Conservation (phyloP, 73 alveolate genomes). For the Breviolum minutum region DNA sequence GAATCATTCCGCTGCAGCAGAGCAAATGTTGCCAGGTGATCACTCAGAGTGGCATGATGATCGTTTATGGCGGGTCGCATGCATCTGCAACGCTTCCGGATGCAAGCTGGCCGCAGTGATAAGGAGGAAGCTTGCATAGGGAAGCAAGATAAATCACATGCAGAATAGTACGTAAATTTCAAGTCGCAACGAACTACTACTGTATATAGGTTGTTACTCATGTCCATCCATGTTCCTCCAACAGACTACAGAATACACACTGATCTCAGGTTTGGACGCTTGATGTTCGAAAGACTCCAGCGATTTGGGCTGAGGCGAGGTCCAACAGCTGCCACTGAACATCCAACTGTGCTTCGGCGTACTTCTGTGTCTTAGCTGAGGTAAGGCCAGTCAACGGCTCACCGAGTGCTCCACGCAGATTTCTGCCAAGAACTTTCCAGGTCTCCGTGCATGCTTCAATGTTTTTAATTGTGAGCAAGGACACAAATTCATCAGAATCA, state of each 20-base stretch:
- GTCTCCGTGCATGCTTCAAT: neutral
- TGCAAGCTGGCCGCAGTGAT: neutral
- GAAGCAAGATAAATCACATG: no score
- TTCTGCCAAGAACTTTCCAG: neutral
- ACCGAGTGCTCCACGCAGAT: constrained; percentile 20
- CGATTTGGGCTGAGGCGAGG: constrained; percentile 57
- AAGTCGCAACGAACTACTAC: no score
- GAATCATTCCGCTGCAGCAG: no score
- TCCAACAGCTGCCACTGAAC: no score
- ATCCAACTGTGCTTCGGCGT: no score
- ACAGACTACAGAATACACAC: no score
- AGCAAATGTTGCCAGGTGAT: neutral
- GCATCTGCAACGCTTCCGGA: constrained; percentile 32
- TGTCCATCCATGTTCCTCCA: no score
- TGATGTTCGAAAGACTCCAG: constrained; percentile 3
- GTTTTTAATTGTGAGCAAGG: no score
- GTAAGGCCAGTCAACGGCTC: constrained; percentile 12
- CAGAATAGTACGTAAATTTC: no score
- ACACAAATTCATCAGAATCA: no score
- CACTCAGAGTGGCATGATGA: constrained; percentile 15
- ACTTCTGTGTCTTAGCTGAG: neutral
- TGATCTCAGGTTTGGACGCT: constrained; percentile 54
- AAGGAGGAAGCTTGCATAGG: no score
- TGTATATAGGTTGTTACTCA: no score
- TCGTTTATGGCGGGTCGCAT: constrained; percentile 36